Evolutionary conservation across 2,329 filamentous ascomycete species (phyloP), one percentile per base, ranked within the genome.

Genomic region (Stagonosporopsis tanaceti): DNA sequence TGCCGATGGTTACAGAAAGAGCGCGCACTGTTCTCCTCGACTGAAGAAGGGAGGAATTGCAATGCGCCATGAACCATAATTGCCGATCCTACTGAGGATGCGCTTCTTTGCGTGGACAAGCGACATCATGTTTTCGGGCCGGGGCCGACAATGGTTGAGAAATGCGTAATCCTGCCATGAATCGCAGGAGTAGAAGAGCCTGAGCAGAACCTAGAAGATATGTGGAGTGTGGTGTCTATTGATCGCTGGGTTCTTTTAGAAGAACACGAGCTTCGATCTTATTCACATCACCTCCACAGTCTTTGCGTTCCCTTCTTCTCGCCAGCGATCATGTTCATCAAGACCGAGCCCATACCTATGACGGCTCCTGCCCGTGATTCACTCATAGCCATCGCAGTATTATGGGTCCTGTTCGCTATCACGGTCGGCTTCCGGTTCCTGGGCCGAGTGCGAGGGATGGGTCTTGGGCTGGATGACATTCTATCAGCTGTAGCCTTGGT

Each of bases 401-500:
- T 67, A 41, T 67, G 65, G 65, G 34, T 65, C 5, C 9, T 67
- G 17, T 62, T 64, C 34, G 57, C 50, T 15, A 40, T 44, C n/a
- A 58, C 55, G 25, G 47, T 67, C 6, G 50, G 24, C 4, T 60
- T 66, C 22, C 63, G 65, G 8, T 35, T 65, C 15, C 20, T 48
- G 11, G 65, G 65, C 14, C 62, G 65, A 7, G 24, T 66, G 24
- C 41, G 53, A 28, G 65, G 63, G 37, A 63, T 64, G 17, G 65
- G 65, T 12, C 39, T 66, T 30, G 62, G 60, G 46, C 54, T 61
- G 9, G 65, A 67, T 48, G 65, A 67, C 39, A 42, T 65, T 1
- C 39, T 67, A 14, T 63, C 65, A 14, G 46, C 53, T 27, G 44
- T 57, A 27, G 63, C 63, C 12, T 50, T 67, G 41, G 62, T 66